These are phyloP conservation scores for Ophiostoma sp. DNA, from an alignment of 2,329 filamentous ascomycete species.

Conservation along the genomic window DNA sequence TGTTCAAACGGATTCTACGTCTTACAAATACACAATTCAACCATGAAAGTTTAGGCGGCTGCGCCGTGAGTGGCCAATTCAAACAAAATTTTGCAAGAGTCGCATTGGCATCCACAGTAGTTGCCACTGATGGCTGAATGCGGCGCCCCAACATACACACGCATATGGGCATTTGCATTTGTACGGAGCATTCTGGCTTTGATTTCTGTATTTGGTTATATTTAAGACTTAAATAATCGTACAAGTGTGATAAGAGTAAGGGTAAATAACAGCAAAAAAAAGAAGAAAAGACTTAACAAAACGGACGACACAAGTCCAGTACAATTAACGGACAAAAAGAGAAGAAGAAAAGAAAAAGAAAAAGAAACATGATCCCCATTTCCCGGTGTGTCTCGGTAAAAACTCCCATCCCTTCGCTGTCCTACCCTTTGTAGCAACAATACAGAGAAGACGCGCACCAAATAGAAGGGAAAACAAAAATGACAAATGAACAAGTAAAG, in stretches of 20 bases:
- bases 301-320: background rate
- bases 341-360: background rate
- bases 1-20: too few species aligned
- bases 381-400: constrained; percentile 3
- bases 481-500: background rate
- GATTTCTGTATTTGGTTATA: background rate
- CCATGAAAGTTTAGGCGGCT: too few species aligned
- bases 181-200: background rate
- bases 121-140: background rate
- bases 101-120: background rate
- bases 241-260: background rate
- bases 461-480: constrained; percentile 1
- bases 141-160: background rate
- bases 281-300: background rate
- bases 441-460: constrained; percentile 8
- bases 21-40: background rate
- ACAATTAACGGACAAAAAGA: background rate
- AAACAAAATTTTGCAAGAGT: background rate
- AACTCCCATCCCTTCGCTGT: background rate
- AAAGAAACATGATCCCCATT: background rate
- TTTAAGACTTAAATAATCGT: constrained; percentile 13
- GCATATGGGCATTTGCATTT: too few species aligned
- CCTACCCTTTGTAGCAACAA: background rate
- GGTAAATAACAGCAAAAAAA: background rate
- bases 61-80: background rate